Conservation (phyloP, 148 eudicot genomes). For the Persicaria tinctoria region DNA sequence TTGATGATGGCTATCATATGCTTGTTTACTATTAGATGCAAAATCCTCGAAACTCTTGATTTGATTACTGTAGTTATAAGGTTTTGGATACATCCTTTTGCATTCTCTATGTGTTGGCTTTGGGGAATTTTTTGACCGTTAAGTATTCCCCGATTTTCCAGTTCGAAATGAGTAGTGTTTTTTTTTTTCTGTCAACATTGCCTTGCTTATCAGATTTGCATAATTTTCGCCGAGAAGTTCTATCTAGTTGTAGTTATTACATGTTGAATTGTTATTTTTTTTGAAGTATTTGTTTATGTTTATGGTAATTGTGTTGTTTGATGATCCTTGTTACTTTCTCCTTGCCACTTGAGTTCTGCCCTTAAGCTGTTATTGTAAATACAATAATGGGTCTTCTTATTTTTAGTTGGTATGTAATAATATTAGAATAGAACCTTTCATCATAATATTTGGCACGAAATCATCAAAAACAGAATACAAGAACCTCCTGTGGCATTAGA, state of each 20-base stretch:
- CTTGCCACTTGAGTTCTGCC: too few relatives aligned
- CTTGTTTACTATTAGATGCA: conserved; percentile 5
- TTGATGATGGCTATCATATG: conserved; percentile 3
- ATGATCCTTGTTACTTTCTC: too few relatives aligned
- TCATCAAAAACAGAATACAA: too few relatives aligned
- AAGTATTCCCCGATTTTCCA: background rate
- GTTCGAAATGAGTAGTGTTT: background rate
- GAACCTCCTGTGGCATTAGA: too few relatives aligned
- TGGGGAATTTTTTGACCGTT: background rate
- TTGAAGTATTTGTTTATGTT: background rate
- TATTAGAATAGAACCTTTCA: too few relatives aligned
- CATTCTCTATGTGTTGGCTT: background rate
- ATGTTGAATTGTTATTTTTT: too few relatives aligned
- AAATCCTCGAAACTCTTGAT: background rate
- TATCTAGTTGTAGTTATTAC: background rate
- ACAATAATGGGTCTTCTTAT: too few relatives aligned
- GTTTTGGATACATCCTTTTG: background rate
- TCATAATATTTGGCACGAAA: too few relatives aligned
- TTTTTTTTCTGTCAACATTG: background rate
- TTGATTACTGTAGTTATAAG: background rate
- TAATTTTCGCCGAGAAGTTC: background rate
- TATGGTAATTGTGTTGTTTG: background rate
- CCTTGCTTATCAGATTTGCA: background rate
- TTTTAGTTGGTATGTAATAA: too few relatives aligned
- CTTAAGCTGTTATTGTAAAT: too few relatives aligned